Evolutionary conservation across 768 basidiomycete species (phyloP).

Genomic region (Serendipita sp.): DNA sequence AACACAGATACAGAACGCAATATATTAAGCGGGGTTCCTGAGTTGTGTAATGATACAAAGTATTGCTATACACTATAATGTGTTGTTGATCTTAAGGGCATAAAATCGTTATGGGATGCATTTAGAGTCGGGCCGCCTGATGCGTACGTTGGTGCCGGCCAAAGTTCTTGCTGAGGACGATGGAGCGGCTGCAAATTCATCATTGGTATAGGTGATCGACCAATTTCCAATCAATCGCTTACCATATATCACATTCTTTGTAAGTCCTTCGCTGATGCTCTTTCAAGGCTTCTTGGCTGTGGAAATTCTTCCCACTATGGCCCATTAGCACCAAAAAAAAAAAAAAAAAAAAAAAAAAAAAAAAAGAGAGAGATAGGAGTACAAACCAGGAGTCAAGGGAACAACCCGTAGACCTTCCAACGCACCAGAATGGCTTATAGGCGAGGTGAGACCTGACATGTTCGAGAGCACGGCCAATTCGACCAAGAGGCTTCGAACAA

Average conservation of each 20-base stretch:
- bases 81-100: no score
- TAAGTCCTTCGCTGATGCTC: neutral
- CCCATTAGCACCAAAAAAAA: neutral
- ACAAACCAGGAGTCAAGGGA: neutral
- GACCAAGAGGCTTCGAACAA: neutral
- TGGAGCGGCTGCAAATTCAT: neutral
- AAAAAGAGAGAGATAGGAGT: neutral
- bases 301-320: neutral
- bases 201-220: neutral
- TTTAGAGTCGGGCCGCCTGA: no score
- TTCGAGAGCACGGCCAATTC: neutral
- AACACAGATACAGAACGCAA: neutral
- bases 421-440: neutral
- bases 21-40: neutral
- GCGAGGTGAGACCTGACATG: neutral
- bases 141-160: neutral
- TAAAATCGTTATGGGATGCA: no score
- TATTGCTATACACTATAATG: neutral
- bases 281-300: neutral
- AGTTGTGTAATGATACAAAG: neutral
- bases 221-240: neutral
- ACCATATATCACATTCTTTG: neutral
- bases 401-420: neutral
- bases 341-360: neutral
- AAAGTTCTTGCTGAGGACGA: constrained; percentile 1